Conservation (phyloP, 2,329 filamentous ascomycete genomes). For the Nannizzia gypsea region DNA sequence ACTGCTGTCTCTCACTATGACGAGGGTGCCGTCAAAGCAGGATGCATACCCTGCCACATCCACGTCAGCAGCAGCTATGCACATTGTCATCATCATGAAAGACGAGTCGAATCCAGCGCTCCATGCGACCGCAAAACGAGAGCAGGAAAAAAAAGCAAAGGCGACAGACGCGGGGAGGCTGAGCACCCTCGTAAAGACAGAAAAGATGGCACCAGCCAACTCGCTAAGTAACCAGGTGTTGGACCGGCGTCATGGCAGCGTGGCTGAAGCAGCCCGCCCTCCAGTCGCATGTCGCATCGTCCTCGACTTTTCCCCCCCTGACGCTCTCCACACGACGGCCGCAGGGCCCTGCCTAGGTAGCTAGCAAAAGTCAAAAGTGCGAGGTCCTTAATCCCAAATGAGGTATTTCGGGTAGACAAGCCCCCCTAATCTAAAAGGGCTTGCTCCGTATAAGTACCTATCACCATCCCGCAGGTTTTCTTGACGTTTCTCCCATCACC, state of each 20-base stretch:
- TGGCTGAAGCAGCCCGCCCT: background rate
- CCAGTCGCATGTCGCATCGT: background rate
- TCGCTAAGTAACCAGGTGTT: too few relatives aligned
- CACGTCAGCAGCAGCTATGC: background rate
- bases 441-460: background rate
- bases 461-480: background rate
- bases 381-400: background rate
- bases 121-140: background rate
- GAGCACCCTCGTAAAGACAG: background rate
- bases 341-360: background rate
- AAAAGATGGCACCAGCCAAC: background rate
- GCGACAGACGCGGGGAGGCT: background rate
- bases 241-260: background rate
- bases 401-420: background rate
- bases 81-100: background rate
- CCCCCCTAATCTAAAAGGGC: background rate
- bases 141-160: background rate
- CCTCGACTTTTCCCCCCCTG: background rate
- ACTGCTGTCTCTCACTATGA: too few relatives aligned
- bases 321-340: background rate
- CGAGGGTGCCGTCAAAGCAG: too few relatives aligned
- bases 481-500: background rate
- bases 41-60: background rate
- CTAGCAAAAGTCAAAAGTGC: background rate
- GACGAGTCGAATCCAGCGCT: background rate